Evolutionary conservation across 164 flowering plant species (phyloP).

Genomic region (Umbilicus rupestris): DNA sequence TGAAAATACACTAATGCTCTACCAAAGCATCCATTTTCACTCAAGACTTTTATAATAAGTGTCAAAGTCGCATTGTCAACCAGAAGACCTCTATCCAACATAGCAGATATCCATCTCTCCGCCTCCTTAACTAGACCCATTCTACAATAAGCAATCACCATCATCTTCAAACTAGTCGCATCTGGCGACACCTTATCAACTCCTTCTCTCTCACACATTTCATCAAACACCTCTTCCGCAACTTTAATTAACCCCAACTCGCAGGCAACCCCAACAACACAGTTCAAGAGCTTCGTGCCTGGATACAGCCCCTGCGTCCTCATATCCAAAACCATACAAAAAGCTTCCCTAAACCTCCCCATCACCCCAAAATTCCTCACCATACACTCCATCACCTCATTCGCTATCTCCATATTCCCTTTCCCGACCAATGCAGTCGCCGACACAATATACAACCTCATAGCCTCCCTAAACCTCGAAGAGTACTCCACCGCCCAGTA

Average conservation of each 20-base stretch:
- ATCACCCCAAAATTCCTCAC: slow-evolving; percentile 48
- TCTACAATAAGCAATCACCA: slow-evolving; percentile 58
- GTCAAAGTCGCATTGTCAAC: slow-evolving; percentile 64
- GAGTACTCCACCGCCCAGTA: slow-evolving; percentile 50
- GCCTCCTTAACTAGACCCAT: slow-evolving; percentile 35
- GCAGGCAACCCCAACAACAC: slow-evolving; percentile 22
- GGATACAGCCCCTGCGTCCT: slow-evolving; percentile 48
- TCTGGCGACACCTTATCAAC: slow-evolving; percentile 30
- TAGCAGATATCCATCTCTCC: slow-evolving; percentile 56
- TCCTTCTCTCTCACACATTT: slow-evolving; percentile 63
- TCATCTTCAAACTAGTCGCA: slow-evolving; percentile 41
- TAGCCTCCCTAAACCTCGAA: slow-evolving; percentile 44
- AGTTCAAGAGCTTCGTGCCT: slow-evolving; percentile 39
- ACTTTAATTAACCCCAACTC: slow-evolving; percentile 39
- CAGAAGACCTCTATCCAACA: slow-evolving; percentile 40
- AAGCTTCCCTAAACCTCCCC: slow-evolving; percentile 64
- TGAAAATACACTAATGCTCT: slow-evolving; percentile 46
- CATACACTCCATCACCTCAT: slow-evolving; percentile 63
- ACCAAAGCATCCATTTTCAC: slow-evolving; percentile 39
- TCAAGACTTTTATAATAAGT: slow-evolving; percentile 34
- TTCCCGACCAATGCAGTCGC: slow-evolving; percentile 45
- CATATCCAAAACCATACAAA: slow-evolving; percentile 66
- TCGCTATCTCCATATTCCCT: slow-evolving; percentile 54
- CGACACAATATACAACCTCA: slow-evolving; percentile 67
- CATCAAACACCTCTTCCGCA: slow-evolving; percentile 67